Conservation (phyloP, 208 protist genomes). For the Crithidia mellificae region DNA sequence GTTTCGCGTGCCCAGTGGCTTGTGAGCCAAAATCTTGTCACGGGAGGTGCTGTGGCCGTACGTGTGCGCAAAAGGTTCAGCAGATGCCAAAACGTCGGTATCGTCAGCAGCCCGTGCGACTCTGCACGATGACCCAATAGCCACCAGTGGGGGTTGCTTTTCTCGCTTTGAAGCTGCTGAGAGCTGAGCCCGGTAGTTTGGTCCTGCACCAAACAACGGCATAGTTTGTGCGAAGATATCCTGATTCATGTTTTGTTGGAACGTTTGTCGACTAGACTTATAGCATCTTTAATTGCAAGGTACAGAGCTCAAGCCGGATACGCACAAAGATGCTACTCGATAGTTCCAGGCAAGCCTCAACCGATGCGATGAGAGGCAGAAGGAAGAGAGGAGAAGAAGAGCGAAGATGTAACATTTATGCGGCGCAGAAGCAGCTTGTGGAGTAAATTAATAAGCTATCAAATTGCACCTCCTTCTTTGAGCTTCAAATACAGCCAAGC, state of each 20-base stretch:
- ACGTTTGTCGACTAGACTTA: no score
- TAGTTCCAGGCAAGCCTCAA: no score
- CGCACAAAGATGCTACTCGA: no score
- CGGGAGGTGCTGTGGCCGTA: not conserved
- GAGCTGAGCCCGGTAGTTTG: conserved; percentile 1
- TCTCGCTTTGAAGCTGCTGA: not conserved
- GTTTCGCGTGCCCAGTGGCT: not conserved
- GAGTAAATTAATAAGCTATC: no score
- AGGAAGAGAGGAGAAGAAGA: no score
- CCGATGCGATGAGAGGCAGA: no score
- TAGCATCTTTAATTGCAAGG: no score
- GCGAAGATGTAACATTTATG: no score
- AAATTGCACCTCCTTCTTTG: no score
- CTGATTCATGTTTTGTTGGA: conserved; percentile 14
- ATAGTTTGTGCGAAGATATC: conserved; percentile 14
- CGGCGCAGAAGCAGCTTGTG: no score
- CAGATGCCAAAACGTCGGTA: not conserved
- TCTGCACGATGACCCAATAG: conserved; percentile 22
- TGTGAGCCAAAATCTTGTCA: not conserved
- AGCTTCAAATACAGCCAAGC: no score
- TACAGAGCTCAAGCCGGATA: no score
- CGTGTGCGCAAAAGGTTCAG: not conserved
- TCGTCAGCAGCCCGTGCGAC: not conserved
- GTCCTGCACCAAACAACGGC: conserved; percentile 14
- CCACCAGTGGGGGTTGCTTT: conserved; percentile 8